Evolutionary conservation across 179 eudicot species (phyloP).

Genomic region (Corrigiola litoralis): DNA sequence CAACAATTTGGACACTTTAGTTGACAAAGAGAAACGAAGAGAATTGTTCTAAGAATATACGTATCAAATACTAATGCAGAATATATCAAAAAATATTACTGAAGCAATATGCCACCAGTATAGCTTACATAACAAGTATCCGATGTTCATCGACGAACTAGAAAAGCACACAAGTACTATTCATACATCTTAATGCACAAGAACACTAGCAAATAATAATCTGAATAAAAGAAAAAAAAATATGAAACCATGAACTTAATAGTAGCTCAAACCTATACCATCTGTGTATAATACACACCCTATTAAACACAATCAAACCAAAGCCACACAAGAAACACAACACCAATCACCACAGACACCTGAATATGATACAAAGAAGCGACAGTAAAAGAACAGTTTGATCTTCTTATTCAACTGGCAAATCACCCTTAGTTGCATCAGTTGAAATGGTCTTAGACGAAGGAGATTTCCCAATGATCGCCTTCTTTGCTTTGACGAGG

Average conservation of each 20-base stretch:
- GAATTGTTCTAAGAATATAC: neutral
- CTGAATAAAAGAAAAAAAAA: conserved; percentile 20
- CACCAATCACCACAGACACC: conserved; percentile 15
- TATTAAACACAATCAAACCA: conserved; percentile 24
- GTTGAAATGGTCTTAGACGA: conserved; percentile 48
- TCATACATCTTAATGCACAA: conserved; percentile 6
- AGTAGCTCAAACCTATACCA: conserved; percentile 28
- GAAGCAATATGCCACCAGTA: conserved; percentile 1
- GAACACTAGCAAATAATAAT: conserved; percentile 17
- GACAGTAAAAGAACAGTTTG: neutral
- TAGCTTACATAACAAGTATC: conserved; percentile 16
- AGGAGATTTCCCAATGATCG: conserved; percentile 71
- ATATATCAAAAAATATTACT: neutral
- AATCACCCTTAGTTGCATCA: conserved; percentile 49
- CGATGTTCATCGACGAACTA: conserved; percentile 17
- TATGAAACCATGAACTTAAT: conserved; percentile 19
- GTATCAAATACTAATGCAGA: neutral
- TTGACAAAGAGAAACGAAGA: no score
- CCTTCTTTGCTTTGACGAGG: conserved; percentile 83
- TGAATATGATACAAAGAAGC: conserved; percentile 21
- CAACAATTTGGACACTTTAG: no score
- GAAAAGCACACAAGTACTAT: conserved; percentile 13
- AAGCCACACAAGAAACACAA: conserved; percentile 12
- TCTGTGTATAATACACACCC: conserved; percentile 34
- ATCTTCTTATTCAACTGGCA: conserved; percentile 33